These are phyloP conservation scores for Cenococcum geophilum DNA, from an alignment of 495 filamentous ascomycete genomes.

Conservation along the genomic window DNA sequence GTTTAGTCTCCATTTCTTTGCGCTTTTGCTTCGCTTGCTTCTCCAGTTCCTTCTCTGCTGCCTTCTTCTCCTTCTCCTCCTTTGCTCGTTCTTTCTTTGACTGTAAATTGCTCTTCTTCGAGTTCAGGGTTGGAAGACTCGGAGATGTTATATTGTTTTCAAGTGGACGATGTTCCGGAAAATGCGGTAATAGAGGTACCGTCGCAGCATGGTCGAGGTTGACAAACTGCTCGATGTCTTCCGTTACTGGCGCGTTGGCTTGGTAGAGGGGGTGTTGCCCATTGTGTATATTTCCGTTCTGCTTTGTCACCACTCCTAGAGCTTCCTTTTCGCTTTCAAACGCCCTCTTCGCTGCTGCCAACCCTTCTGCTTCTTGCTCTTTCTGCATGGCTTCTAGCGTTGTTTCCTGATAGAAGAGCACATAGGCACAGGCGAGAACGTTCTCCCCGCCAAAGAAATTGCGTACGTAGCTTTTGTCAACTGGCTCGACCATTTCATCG, in stretches of 20 bases:
- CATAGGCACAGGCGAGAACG: conserved; percentile 89
- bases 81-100: conserved; percentile 53
- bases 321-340: conserved; percentile 12
- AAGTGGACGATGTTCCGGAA: conserved; percentile 28
- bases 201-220: conserved; percentile 56
- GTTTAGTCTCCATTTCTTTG: conserved; percentile 53
- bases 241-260: conserved; percentile 40
- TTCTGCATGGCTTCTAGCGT: conserved; percentile 79
- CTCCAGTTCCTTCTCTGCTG: conserved; percentile 47
- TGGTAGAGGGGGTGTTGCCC: conserved; percentile 14
- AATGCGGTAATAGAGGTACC: conserved; percentile 44
- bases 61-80: conserved; percentile 36
- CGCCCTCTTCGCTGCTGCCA: conserved; percentile 56
- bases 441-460: conserved; percentile 96
- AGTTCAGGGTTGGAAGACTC: conserved; percentile 26
- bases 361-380: conserved; percentile 75
- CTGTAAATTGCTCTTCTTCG: conserved; percentile 40
- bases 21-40: conserved; percentile 59
- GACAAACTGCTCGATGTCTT: conserved; percentile 49
- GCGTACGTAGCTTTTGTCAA: conserved; percentile 91
- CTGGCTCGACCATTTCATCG: conserved; percentile 96
- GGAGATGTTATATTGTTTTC: conserved; percentile 26
- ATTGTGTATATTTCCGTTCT: conserved; percentile 30
- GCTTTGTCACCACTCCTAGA: conserved; percentile 5
- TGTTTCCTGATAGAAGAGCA: conserved; percentile 96